These are phyloP conservation scores for Penicillium herquei DNA, from an alignment of 495 filamentous ascomycete genomes.

Conservation along the genomic window DNA sequence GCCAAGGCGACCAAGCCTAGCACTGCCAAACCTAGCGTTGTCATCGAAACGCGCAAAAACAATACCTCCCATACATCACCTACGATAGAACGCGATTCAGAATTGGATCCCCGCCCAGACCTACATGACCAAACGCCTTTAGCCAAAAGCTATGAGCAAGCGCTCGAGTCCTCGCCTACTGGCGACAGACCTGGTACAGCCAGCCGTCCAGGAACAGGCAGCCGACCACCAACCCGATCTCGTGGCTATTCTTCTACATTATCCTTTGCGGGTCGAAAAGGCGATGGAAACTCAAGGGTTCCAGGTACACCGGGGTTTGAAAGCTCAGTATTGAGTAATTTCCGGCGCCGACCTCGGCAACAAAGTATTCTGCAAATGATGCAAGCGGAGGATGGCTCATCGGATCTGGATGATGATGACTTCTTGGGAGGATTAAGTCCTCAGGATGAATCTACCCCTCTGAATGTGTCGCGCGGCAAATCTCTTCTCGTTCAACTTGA, in stretches of 20 bases:
- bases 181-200: conserved; percentile 35
- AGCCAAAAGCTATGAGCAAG: conserved; percentile 32
- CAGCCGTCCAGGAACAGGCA: conserved; percentile 40
- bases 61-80: conserved; percentile 13
- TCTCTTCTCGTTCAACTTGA: conserved; percentile 24
- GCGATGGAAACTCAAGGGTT: conserved; percentile 37
- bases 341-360: conserved; percentile 63
- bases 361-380: conserved; percentile 67
- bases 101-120: conserved; percentile 21
- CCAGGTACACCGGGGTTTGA: conserved; percentile 55
- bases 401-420: conserved; percentile 49
- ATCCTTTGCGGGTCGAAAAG: conserved; percentile 43
- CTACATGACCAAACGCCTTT: conserved; percentile 38
- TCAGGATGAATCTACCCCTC: conserved; percentile 65
- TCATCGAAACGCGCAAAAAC: conserved; percentile 6
- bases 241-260: conserved; percentile 49
- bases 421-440: conserved; percentile 60
- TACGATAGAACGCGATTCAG: conserved; percentile 14
- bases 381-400: conserved; percentile 49
- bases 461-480: conserved; percentile 44
- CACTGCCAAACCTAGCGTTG: conserved; percentile 9
- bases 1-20: conserved; percentile 10
- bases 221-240: conserved; percentile 43
- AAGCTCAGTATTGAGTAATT: conserved; percentile 56
- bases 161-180: conserved; percentile 41